Evolutionary conservation across 2,329 filamentous ascomycete species (phyloP).

Genomic region (Colletotrichum nymphaeae): DNA sequence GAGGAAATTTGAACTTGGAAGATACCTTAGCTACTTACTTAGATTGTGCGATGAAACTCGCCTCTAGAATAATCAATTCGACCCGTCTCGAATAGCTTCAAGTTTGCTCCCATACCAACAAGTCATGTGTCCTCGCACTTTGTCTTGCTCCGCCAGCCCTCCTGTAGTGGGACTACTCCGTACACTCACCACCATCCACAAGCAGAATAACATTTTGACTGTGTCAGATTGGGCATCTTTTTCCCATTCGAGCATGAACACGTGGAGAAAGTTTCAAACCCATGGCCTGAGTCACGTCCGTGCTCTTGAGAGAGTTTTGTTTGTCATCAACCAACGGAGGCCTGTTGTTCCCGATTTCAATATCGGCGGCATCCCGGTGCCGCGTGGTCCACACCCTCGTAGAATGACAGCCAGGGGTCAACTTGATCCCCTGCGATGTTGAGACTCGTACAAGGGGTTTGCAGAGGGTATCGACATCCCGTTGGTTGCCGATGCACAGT

Average conservation of each 20-base stretch:
- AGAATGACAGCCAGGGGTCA: background rate
- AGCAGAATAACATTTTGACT: background rate
- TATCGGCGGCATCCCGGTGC: background rate
- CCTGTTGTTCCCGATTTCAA: too few relatives aligned
- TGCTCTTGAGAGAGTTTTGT: background rate
- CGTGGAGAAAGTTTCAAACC: background rate
- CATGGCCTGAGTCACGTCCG: background rate
- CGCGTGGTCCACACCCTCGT: background rate
- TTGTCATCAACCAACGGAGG: too few relatives aligned
- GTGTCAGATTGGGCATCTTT: background rate
- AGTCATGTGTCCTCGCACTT: too few relatives aligned
- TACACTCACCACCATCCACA: too few relatives aligned
- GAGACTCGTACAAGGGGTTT: background rate
- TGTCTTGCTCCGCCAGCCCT: too few relatives aligned
- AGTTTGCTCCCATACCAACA: too few relatives aligned
- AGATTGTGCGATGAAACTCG: too few relatives aligned
- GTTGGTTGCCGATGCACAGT: background rate
- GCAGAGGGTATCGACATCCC: background rate
- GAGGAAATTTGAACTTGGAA: too few relatives aligned
- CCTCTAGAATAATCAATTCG: too few relatives aligned
- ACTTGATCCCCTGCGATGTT: background rate
- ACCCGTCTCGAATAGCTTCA: too few relatives aligned
- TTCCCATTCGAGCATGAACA: background rate
- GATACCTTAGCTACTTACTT: too few relatives aligned
- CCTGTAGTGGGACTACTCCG: too few relatives aligned